These are phyloP conservation scores for Cucumis hystrix DNA, from an alignment of 306 rosid species.

Conservation along the genomic window DNA sequence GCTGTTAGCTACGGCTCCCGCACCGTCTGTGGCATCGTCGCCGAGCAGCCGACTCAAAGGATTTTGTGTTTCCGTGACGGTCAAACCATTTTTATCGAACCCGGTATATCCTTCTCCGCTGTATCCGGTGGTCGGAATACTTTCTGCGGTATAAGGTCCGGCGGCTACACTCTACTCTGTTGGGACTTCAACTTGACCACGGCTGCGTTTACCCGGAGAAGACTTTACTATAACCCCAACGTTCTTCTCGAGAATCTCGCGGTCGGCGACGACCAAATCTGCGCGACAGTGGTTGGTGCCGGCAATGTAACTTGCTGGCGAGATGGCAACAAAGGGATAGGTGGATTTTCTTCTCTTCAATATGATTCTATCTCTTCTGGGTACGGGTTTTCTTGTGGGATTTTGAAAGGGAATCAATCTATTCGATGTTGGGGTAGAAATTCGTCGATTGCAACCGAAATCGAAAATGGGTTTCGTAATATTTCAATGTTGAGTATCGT, in stretches of 20 bases:
- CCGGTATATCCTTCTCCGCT: slow-evolving; percentile 38
- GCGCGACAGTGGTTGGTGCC: slow-evolving; percentile 33
- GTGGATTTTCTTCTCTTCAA: slow-evolving; percentile 11
- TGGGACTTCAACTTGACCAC: slow-evolving; percentile 29
- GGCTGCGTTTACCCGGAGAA: slow-evolving; percentile 13
- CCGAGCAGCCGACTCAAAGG: slow-evolving; percentile 28
- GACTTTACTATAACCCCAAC: slow-evolving; percentile 26
- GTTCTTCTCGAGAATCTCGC: slow-evolving; percentile 43
- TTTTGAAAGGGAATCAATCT: slow-evolving; percentile 5
- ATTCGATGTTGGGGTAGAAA: slow-evolving; percentile 62
- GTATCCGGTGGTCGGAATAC: slow-evolving; percentile 54
- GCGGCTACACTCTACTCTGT: slow-evolving; percentile 34
- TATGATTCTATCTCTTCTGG: slow-evolving; percentile 68
- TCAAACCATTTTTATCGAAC: slow-evolving; percentile 15
- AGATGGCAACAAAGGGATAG: neutral
- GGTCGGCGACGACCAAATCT: slow-evolving; percentile 50
- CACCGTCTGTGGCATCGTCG: slow-evolving; percentile 61
- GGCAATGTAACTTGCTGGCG: slow-evolving; percentile 61
- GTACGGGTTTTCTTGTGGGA: slow-evolving; percentile 68
- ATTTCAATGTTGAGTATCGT: slow-evolving; percentile 37
- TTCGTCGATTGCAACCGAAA: slow-evolving; percentile 2
- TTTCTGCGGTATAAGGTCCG: slow-evolving; percentile 63
- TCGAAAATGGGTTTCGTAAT: slow-evolving; percentile 33
- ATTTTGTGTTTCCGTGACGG: slow-evolving; percentile 52
- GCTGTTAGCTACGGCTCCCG: slow-evolving; percentile 38